phyloP scores from a whole-genome alignment of 441 rosid species.

The Lepidium campestre region DNA sequence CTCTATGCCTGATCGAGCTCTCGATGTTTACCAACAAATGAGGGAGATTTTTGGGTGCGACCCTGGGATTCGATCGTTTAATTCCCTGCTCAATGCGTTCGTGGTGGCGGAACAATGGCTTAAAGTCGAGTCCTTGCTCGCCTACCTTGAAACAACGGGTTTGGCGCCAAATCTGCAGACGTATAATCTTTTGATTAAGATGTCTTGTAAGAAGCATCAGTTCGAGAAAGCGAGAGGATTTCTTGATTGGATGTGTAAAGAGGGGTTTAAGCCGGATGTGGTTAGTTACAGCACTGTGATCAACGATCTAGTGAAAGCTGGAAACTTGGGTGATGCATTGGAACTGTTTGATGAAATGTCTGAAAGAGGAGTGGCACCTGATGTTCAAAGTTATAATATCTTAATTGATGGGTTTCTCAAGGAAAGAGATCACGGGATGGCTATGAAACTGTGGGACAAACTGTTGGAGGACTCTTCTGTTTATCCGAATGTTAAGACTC shows the following conservation, averaged over 20 bases:
- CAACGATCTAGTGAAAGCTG: slow-evolving; percentile 42
- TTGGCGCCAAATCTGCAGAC: slow-evolving; percentile 64
- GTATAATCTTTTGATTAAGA: slow-evolving; percentile 68
- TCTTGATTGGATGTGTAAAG: slow-evolving; percentile 54
- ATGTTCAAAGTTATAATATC: slow-evolving; percentile 69
- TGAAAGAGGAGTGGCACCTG: slow-evolving; percentile 44
- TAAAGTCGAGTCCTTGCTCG: slow-evolving; percentile 46
- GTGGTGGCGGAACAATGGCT: slow-evolving; percentile 51
- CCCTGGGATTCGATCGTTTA: slow-evolving; percentile 63
- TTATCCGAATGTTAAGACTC: slow-evolving; percentile 70
- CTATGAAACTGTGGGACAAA: slow-evolving; percentile 56
- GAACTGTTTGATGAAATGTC: slow-evolving; percentile 83
- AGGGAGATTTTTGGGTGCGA: slow-evolving; percentile 60
- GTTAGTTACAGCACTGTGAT: slow-evolving; percentile 60
- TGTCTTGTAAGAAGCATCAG: slow-evolving; percentile 56
- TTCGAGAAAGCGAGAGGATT: slow-evolving; percentile 49
- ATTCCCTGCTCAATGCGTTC: slow-evolving; percentile 57
- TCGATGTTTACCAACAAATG: slow-evolving; percentile 58
- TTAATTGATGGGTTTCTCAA: slow-evolving; percentile 69
- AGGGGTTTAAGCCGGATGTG: slow-evolving; percentile 50
- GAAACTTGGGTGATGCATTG: slow-evolving; percentile 45
- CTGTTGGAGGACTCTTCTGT: slow-evolving; percentile 41
- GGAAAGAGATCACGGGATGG: slow-evolving; percentile 40
- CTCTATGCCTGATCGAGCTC: slow-evolving; percentile 56
- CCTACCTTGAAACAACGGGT: slow-evolving; percentile 41